Percentiles rank a stretch among this genome's conserved stretches.
Evolutionary conservation across 208 protist genomes (phyloP).

Genomic region (Endotrypanum monterogeii): DNA sequence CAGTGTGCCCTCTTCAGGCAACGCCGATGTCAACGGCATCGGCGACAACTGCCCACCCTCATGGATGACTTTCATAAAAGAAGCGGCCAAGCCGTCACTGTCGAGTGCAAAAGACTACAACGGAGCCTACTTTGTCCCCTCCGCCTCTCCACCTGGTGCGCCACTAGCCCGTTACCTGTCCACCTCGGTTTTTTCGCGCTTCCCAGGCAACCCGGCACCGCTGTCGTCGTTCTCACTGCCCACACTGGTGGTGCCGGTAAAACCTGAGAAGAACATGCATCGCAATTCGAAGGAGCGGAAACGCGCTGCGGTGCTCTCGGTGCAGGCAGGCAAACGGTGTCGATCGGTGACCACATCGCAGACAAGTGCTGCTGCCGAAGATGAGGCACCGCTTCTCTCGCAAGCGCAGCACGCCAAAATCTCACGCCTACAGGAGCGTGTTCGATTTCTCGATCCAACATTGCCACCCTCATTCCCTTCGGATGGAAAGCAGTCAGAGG

Average conservation of each 20-base stretch:
- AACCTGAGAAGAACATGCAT: background rate
- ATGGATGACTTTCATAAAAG: constrained; percentile 11
- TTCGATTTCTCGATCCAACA: background rate
- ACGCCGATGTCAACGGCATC: background rate
- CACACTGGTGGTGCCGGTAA: background rate
- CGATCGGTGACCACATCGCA: background rate
- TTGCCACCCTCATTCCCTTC: background rate
- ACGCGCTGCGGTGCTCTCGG: background rate
- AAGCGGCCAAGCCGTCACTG: background rate
- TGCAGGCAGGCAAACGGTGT: background rate
- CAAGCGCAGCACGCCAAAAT: background rate
- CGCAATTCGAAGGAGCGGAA: background rate
- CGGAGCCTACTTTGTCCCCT: constrained; percentile 26
- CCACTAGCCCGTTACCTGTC: constrained; percentile 30
- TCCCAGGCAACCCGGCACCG: background rate
- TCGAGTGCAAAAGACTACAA: constrained; percentile 4
- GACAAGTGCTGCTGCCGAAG: background rate
- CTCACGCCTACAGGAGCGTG: background rate
- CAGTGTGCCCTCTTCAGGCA: background rate
- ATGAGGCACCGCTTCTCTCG: background rate
- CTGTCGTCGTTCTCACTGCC: background rate
- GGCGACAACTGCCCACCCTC: constrained; percentile 15
- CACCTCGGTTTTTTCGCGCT: background rate
- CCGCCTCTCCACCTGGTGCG: constrained; percentile 16
- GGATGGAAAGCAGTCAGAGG: background rate